Conservation (phyloP, 805 yeast species). For the Sugiyamaella chiloensis region DNA sequence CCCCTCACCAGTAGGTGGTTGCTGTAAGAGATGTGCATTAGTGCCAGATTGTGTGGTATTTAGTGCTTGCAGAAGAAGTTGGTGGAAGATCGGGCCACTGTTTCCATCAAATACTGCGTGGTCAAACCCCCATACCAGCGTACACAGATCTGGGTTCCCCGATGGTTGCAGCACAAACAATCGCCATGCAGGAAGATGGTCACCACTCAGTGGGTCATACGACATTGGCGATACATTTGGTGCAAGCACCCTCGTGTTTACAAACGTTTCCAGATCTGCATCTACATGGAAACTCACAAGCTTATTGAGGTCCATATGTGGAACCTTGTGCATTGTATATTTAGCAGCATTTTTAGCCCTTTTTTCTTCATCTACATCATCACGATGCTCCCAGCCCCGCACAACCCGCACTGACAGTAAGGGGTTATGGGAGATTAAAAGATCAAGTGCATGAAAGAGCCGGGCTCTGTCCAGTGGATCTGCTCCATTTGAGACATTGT, state of each 20-base stretch:
- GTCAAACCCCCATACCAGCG: slow-evolving; percentile 24
- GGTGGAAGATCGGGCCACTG: slow-evolving; percentile 24
- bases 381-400: too few relatives aligned
- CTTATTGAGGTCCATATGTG: slow-evolving; percentile 15
- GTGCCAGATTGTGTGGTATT: neutral
- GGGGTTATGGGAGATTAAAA: too few relatives aligned
- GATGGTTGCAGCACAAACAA: slow-evolving; percentile 15
- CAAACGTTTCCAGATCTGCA: neutral
- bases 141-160: neutral
- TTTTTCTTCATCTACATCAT: too few relatives aligned
- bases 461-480: too few relatives aligned
- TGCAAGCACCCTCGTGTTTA: slow-evolving; percentile 7
- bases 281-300: slow-evolving; percentile 14
- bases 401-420: too few relatives aligned
- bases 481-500: too few relatives aligned
- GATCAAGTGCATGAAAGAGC: too few relatives aligned
- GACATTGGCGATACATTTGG: neutral
- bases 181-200: slow-evolving; percentile 22
- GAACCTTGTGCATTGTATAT: neutral
- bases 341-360: too few relatives aligned
- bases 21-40: neutral
- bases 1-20: too few relatives aligned
- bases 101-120: slow-evolving; percentile 26
- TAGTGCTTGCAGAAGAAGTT: slow-evolving; percentile 8
- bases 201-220: slow-evolving; percentile 3